Evolutionary conservation across 2,329 filamentous ascomycete species (phyloP).

Genomic region (Colletotrichum truncatum): DNA sequence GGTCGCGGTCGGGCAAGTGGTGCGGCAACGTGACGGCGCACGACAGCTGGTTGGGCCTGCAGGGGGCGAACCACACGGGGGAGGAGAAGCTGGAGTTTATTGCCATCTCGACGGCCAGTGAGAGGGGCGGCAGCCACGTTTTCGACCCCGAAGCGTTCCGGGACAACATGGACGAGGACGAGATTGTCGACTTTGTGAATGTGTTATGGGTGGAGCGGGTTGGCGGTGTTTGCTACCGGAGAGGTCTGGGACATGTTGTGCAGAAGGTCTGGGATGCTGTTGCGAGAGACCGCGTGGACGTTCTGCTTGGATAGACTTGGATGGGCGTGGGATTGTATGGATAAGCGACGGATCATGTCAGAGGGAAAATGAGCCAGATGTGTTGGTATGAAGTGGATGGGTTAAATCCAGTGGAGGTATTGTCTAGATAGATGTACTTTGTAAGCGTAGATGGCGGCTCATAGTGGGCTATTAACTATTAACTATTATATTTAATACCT

Average conservation of each 20-base stretch:
- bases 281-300: constrained; percentile 48
- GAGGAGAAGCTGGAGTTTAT: constrained; percentile 52
- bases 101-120: constrained; percentile 50
- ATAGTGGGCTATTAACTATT: too few relatives aligned
- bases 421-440: too few relatives aligned
- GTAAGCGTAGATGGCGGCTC: too few relatives aligned
- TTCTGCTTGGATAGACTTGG: constrained; percentile 52
- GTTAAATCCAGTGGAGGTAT: too few relatives aligned
- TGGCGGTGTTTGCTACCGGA: constrained; percentile 49
- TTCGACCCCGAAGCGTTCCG: constrained; percentile 47
- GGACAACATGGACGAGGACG: constrained; percentile 51
- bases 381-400: too few relatives aligned
- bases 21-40: constrained; percentile 54
- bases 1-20: constrained; percentile 46
- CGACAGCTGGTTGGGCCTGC: constrained; percentile 54
- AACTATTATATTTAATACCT: too few relatives aligned
- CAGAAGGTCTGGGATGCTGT: constrained; percentile 51
- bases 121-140: constrained; percentile 40
- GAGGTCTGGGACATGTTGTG: constrained; percentile 53
- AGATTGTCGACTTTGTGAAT: constrained; percentile 55
- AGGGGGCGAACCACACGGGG: constrained; percentile 56
- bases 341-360: background rate
- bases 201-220: constrained; percentile 57
- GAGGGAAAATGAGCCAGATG: too few relatives aligned
- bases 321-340: background rate